These are phyloP conservation scores for Lachnellula cervina DNA, from an alignment of 2,329 filamentous ascomycete species.

Conservation along the genomic window DNA sequence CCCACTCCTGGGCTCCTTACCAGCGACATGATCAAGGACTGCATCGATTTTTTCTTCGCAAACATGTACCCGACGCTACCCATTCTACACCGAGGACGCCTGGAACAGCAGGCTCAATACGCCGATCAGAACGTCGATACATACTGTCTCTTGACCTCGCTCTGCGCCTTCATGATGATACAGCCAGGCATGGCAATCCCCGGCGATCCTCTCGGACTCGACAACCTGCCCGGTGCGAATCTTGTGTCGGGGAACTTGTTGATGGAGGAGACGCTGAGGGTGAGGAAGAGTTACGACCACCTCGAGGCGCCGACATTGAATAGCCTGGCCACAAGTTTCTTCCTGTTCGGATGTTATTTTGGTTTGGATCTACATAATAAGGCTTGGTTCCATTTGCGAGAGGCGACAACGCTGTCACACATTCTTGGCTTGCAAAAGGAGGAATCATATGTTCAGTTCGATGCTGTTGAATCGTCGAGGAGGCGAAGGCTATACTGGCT, in stretches of 20 bases:
- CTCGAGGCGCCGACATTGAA: conserved; percentile 52
- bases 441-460: conserved; percentile 55
- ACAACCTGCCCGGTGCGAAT: conserved; percentile 51
- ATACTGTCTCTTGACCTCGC: conserved; percentile 60
- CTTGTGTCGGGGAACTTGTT: conserved; percentile 61
- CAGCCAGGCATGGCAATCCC: conserved; percentile 63
- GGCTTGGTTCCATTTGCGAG: conserved; percentile 75
- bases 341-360: conserved; percentile 69
- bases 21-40: conserved; percentile 59
- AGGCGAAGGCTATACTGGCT: conserved; percentile 69
- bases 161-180: conserved; percentile 64
- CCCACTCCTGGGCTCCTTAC: conserved; percentile 58
- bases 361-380: conserved; percentile 68
- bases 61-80: conserved; percentile 62
- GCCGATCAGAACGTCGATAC: conserved; percentile 59
- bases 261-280: conserved; percentile 62
- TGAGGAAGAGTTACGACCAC: conserved; percentile 59
- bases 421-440: conserved; percentile 58
- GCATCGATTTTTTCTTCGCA: conserved; percentile 63
- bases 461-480: conserved; percentile 55
- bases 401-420: conserved; percentile 66
- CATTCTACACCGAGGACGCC: conserved; percentile 52
- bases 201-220: conserved; percentile 51
- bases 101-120: conserved; percentile 55
- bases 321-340: conserved; percentile 68